Percentiles rank a stretch among this genome's conserved stretches.
phyloP scores from a whole-genome alignment of 352 stramenopile genomes.

The Phytophthora pseudosyringae region DNA sequence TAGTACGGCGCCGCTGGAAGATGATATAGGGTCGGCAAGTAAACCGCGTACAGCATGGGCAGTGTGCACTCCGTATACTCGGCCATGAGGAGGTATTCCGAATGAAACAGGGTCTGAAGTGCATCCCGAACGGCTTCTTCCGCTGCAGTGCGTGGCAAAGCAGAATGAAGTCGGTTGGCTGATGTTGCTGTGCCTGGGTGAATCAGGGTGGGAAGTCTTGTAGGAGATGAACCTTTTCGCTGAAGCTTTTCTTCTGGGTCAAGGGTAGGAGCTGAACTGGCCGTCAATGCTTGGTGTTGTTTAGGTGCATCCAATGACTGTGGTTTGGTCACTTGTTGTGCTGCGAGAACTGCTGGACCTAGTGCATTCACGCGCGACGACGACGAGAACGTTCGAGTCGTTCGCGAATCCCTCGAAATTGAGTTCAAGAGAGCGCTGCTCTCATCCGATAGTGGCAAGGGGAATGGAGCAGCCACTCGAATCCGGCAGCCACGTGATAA shows the following conservation, averaged over 20 bases:
- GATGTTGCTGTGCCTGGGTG: not conserved
- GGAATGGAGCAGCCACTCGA: constrained; percentile 19
- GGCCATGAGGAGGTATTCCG: constrained; percentile 30
- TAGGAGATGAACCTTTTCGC: constrained; percentile 1
- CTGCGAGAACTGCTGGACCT: not conserved
- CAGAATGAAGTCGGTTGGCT: not conserved
- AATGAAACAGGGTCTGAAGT: constrained; percentile 36
- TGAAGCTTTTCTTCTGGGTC: no score
- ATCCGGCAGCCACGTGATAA: constrained; percentile 1
- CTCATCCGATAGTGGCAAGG: constrained; percentile 12
- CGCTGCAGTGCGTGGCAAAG: not conserved
- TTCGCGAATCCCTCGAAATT: not conserved
- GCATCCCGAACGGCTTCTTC: constrained; percentile 17
- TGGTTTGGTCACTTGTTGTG: not conserved
- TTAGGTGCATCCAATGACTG: not conserved
- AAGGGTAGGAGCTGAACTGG: no score
- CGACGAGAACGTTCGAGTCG: not conserved
- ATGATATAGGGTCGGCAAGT: constrained; percentile 25
- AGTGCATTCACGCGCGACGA: not conserved
- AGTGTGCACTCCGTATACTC: constrained; percentile 45
- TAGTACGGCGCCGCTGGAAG: constrained; percentile 39
- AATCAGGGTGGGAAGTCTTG: constrained; percentile 8
- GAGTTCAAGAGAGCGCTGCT: constrained; percentile 1
- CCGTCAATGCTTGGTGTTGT: no score
- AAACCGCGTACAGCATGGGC: constrained; percentile 34